phyloP scores from a whole-genome alignment of 1,139 yeast genomes.

The Candida gigantensis region DNA sequence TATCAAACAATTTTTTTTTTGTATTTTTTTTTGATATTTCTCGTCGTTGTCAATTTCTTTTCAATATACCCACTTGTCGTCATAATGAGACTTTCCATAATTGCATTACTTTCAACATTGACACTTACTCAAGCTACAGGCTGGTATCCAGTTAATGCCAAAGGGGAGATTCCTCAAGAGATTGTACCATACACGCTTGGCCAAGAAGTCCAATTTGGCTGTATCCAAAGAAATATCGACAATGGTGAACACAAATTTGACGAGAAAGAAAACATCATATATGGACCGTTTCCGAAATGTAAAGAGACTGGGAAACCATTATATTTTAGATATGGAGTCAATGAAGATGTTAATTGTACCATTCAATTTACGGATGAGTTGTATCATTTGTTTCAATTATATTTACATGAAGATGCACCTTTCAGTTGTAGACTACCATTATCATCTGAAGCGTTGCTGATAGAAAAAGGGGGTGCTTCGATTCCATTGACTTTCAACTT shows the following conservation, averaged over 20 bases:
- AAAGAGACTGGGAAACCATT: conserved; percentile 65
- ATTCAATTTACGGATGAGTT: conserved; percentile 64
- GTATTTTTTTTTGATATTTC: not conserved
- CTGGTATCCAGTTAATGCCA: conserved; percentile 37
- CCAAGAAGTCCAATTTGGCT: conserved; percentile 53
- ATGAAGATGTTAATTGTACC: conserved; percentile 61
- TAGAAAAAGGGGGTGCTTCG: conserved; percentile 51
- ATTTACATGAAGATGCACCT: conserved; percentile 77
- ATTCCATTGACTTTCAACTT: conserved; percentile 66
- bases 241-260: conserved; percentile 77
- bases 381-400: conserved; percentile 71
- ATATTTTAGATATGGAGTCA: conserved; percentile 50
- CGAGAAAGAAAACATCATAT: conserved; percentile 56
- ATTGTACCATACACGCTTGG: conserved; percentile 42
- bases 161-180: conserved; percentile 40
- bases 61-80: not conserved
- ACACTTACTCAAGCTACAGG: conserved; percentile 19
- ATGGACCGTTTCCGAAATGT: conserved; percentile 62
- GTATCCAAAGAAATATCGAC: conserved; percentile 69
- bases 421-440: conserved; percentile 66
- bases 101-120: conserved; percentile 7
- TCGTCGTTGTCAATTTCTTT: not conserved
- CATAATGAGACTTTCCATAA: conserved; percentile 10
- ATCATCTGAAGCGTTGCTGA: conserved; percentile 41
- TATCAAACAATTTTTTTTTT: too few species aligned